A percentile compares a stretch with the other conserved stretches of the same genome.
Conservation (phyloP, 257 asterid genomes). For the Solanum chmielewskii region DNA sequence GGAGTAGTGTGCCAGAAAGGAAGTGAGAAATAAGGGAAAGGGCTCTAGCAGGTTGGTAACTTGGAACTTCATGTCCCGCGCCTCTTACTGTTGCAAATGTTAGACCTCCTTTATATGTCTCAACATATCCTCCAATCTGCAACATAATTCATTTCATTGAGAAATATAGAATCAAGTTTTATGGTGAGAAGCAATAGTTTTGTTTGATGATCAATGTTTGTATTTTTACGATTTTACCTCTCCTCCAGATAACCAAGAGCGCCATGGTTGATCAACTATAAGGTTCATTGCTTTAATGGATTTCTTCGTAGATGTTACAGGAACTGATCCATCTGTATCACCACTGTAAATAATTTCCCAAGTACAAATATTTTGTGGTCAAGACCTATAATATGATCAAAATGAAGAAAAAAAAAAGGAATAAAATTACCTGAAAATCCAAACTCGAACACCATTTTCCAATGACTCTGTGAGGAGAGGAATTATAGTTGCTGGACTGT, state of each 20-base stretch:
- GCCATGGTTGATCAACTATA: neutral
- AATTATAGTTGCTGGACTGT: neutral
- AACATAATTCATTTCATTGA: neutral
- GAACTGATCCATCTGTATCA: slow-evolving; percentile 9
- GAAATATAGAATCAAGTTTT: neutral
- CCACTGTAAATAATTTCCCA: neutral
- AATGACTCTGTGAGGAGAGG: slow-evolving; percentile 6
- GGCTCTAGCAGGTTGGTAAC: neutral
- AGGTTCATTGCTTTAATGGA: slow-evolving; percentile 2
- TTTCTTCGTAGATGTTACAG: slow-evolving; percentile 7
- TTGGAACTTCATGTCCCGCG: neutral
- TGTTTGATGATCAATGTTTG: neutral
- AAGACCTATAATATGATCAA: neutral
- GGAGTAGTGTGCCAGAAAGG: neutral
- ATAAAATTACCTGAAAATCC: slow-evolving; percentile 4
- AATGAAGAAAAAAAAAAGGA: neutral
- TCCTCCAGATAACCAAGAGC: slow-evolving; percentile 1
- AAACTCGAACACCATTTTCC: slow-evolving; percentile 2
- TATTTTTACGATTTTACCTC: neutral
- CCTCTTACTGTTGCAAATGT: slow-evolving; percentile 1
- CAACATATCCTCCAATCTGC: slow-evolving; percentile 1
- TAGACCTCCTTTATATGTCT: neutral
- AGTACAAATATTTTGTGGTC: neutral
- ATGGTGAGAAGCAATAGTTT: neutral
- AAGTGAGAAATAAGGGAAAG: neutral